A percentile compares a stretch with the other conserved stretches of the same genome.
These are phyloP conservation scores for Tricholoma furcatifolium DNA, from an alignment of 768 basidiomycete species.

Conservation along the genomic window DNA sequence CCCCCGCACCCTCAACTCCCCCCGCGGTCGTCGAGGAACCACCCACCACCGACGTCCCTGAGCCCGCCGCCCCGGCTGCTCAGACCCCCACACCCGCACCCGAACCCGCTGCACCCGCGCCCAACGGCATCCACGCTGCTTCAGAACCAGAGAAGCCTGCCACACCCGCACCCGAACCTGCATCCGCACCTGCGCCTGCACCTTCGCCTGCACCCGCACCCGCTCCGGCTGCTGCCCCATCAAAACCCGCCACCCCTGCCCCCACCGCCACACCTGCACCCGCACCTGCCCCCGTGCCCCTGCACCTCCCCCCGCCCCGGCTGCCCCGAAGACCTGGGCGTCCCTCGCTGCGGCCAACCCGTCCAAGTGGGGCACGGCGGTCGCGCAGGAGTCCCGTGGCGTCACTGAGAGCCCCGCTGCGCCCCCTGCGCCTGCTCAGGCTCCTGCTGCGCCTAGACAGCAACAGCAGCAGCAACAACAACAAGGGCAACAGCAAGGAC, in stretches of 20 bases:
- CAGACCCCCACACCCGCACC: constrained; percentile 34
- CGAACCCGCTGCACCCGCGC: constrained; percentile 25
- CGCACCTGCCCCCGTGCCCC: constrained; percentile 27
- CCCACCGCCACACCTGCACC: constrained; percentile 23
- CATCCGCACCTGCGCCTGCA: constrained; percentile 21
- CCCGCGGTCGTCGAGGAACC: constrained; percentile 36
- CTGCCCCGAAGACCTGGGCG: constrained; percentile 86
- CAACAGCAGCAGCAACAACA: constrained; percentile 13
- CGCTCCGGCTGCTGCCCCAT: constrained; percentile 22
- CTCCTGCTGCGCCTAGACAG: constrained; percentile 26
- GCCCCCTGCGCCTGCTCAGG: constrained; percentile 24
- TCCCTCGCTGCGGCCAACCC: constrained; percentile 82
- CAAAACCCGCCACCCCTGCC: constrained; percentile 5
- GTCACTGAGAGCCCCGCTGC: constrained; percentile 55
- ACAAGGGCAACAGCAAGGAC: neutral
- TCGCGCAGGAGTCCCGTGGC: constrained; percentile 76
- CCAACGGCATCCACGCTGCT: constrained; percentile 38
- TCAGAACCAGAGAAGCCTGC: constrained; percentile 36
- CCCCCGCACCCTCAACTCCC: constrained; percentile 29
- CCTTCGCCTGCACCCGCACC: constrained; percentile 27
- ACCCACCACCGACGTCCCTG: constrained; percentile 39
- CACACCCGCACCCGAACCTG: constrained; percentile 17
- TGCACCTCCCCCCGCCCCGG: constrained; percentile 30
- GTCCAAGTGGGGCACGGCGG: constrained; percentile 83
- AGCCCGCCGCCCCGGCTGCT: constrained; percentile 25